Evolutionary conservation across 176 grass and related monocot genomes (phyloP).

Genomic region (Aegilops sharonensis): DNA sequence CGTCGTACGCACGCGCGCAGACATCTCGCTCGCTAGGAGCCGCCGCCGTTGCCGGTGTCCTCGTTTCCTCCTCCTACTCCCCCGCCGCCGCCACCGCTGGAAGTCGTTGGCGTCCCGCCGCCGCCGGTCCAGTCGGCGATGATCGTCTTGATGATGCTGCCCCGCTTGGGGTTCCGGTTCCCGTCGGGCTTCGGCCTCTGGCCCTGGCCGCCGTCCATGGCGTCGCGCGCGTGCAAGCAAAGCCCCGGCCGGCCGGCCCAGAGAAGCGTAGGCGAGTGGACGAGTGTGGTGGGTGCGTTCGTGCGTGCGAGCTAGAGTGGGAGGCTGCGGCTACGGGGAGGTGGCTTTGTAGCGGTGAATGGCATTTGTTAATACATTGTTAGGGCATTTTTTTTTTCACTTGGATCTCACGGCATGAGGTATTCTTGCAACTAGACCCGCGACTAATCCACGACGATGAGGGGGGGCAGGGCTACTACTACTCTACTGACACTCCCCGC

Average conservation of each 20-base stretch:
- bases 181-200: conserved; percentile 21
- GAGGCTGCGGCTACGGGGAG: neutral
- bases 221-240: neutral
- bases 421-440: neutral
- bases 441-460: neutral
- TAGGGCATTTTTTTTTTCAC: neutral
- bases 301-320: neutral
- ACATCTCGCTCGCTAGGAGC: neutral
- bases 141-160: conserved; percentile 23
- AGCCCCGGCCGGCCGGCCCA: neutral
- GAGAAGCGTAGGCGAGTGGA: neutral
- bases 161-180: conserved; percentile 27
- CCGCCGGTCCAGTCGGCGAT: neutral
- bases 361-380: too few relatives aligned
- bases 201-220: conserved; percentile 26
- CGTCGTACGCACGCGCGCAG: neutral
- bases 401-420: too few relatives aligned
- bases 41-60: neutral
- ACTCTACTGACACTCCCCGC: too few relatives aligned
- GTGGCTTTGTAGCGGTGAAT: neutral
- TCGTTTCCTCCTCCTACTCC: neutral
- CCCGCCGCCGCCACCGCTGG: neutral
- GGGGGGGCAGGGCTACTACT: neutral
- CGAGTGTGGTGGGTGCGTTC: neutral
- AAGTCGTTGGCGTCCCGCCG: too few relatives aligned